Evolutionary conservation across 352 stramenopile genomes (phyloP).

Genomic region (Pythium aquatile): DNA sequence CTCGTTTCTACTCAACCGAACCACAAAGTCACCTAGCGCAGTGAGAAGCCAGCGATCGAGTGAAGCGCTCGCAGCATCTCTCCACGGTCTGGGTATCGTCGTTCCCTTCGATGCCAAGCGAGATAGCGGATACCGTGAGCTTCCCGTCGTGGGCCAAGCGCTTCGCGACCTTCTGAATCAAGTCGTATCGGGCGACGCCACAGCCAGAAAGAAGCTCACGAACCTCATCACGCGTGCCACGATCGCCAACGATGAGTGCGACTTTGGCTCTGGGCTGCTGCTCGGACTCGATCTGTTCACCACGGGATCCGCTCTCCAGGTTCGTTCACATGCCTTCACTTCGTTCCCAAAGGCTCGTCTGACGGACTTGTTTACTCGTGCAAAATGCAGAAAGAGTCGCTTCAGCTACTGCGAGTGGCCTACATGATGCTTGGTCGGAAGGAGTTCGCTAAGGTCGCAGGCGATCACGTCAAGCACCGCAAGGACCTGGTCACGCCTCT

Average conservation of each 20-base stretch:
- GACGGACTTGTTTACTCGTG: background rate
- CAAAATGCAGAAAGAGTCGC: slow-evolving; percentile 52
- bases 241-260: slow-evolving; percentile 69
- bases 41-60: slow-evolving; percentile 33
- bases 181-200: slow-evolving; percentile 19
- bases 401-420: slow-evolving; percentile 44
- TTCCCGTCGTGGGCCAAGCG: slow-evolving; percentile 36
- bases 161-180: slow-evolving; percentile 37
- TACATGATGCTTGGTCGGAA: slow-evolving; percentile 52
- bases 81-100: slow-evolving; percentile 51
- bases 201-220: slow-evolving; percentile 37
- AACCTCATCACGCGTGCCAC: slow-evolving; percentile 62
- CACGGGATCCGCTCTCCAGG: slow-evolving; percentile 37
- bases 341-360: background rate
- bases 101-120: slow-evolving; percentile 51
- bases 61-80: slow-evolving; percentile 33
- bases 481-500: slow-evolving; percentile 6
- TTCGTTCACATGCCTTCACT: slow-evolving; percentile 11
- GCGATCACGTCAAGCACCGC: slow-evolving; percentile 37
- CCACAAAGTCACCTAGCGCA: slow-evolving; percentile 11
- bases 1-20: background rate
- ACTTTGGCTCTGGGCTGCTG: slow-evolving; percentile 64
- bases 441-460: slow-evolving; percentile 43
- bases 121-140: slow-evolving; percentile 50
- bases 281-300: slow-evolving; percentile 65